Evolutionary conservation across 495 filamentous ascomycete species (phyloP).

Genomic region (Neurospora sp.): DNA sequence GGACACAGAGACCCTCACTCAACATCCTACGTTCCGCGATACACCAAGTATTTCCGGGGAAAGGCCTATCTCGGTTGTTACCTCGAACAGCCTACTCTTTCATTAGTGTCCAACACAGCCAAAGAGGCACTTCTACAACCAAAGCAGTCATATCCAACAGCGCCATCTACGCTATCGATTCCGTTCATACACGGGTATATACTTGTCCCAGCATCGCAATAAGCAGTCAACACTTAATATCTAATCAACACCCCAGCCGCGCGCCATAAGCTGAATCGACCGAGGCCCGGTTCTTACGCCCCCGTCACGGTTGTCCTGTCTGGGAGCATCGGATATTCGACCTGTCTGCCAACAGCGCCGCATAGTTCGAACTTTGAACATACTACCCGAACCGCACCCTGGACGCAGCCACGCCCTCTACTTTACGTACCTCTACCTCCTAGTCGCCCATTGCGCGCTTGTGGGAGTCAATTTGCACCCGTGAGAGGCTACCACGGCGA

Average conservation of each 20-base stretch:
- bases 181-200: neutral
- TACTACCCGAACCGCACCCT: no score
- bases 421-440: no score
- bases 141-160: neutral
- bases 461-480: neutral
- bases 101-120: neutral
- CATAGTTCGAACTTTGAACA: no score
- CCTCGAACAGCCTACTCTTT: neutral
- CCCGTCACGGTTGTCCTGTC: no score
- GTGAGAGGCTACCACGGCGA: slow-evolving; percentile 8
- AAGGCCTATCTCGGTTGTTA: neutral
- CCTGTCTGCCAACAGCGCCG: no score
- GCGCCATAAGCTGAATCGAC: no score
- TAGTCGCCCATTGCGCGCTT: no score
- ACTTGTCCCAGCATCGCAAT: neutral
- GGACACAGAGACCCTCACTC: neutral
- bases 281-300: no score
- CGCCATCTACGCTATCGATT: neutral
- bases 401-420: no score
- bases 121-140: neutral
- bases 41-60: neutral
- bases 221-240: neutral
- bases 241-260: neutral
- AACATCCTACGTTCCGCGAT: neutral
- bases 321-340: no score